Evolutionary conservation across 2,329 filamentous ascomycete species (phyloP).

Genomic region (Lasiodiplodia theobromae): DNA sequence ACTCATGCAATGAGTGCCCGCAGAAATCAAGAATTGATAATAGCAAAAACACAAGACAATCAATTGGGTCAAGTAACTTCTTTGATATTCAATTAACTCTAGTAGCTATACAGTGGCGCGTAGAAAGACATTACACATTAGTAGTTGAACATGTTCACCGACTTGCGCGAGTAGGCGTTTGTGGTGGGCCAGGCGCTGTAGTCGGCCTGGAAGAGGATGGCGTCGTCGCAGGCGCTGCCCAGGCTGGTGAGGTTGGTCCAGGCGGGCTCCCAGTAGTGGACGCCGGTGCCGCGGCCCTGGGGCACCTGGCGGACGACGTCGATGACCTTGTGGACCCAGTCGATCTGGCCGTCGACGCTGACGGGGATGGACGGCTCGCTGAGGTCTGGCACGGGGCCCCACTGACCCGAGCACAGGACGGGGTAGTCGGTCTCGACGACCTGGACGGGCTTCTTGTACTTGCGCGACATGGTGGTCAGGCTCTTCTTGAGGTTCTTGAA

Average conservation of each 20-base stretch:
- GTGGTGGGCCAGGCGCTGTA: conserved; percentile 68
- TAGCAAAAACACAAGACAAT: too few relatives aligned
- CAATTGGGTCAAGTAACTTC: too few relatives aligned
- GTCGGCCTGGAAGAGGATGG: conserved; percentile 59
- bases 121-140: background rate
- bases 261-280: conserved; percentile 79
- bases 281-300: conserved; percentile 58
- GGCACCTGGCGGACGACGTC: conserved; percentile 60
- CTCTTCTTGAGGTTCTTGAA: conserved; percentile 63
- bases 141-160: conserved; percentile 55
- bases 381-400: conserved; percentile 53
- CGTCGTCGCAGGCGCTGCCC: conserved; percentile 54
- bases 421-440: conserved; percentile 78
- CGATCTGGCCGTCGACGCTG: conserved; percentile 67
- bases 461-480: conserved; percentile 65
- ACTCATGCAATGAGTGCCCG: too few relatives aligned
- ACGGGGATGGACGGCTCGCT: conserved; percentile 67
- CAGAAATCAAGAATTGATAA: too few relatives aligned
- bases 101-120: background rate
- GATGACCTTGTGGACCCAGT: conserved; percentile 68
- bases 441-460: conserved; percentile 70
- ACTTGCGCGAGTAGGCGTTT: conserved; percentile 62
- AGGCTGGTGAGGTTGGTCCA: conserved; percentile 72
- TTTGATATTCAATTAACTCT: background rate
- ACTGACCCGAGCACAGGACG: conserved; percentile 63